Conservation (phyloP, 1,284 basidiomycete genomes). For the Acaromyces ingoldii region DNA sequence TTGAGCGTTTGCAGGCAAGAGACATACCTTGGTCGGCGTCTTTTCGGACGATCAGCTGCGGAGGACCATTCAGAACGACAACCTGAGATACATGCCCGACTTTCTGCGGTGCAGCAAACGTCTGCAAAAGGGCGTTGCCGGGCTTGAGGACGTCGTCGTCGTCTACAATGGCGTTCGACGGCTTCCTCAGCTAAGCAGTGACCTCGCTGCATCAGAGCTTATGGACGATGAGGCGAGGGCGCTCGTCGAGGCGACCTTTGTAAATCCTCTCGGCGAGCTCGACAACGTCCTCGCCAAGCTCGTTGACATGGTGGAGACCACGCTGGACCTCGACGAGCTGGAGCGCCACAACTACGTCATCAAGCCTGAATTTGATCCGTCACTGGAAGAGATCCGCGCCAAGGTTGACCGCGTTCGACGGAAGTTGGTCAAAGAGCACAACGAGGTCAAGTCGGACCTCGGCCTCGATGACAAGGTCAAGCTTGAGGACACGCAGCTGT, state of each 20-base stretch:
- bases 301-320: slow-evolving; percentile 89
- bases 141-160: slow-evolving; percentile 89
- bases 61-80: slow-evolving; percentile 73
- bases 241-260: slow-evolving; percentile 31
- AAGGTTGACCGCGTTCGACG: slow-evolving; percentile 70
- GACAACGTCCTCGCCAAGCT: slow-evolving; percentile 57
- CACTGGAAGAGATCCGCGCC: slow-evolving; percentile 66
- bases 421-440: slow-evolving; percentile 78
- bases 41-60: no score
- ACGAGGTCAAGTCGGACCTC: slow-evolving; percentile 66
- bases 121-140: slow-evolving; percentile 78
- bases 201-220: no score
- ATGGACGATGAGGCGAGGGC: slow-evolving; percentile 55
- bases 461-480: slow-evolving; percentile 92
- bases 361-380: slow-evolving; percentile 81
- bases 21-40: no score
- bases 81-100: slow-evolving; percentile 86
- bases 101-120: slow-evolving; percentile 87
- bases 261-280: slow-evolving; percentile 19
- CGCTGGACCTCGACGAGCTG: slow-evolving; percentile 83
- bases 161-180: slow-evolving; percentile 71
- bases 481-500: slow-evolving; percentile 82
- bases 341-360: slow-evolving; percentile 82
- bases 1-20: no score
- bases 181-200: slow-evolving; percentile 70